phyloP scores from a whole-genome alignment of 1,284 basidiomycete species.

The Polyporus tsugae region DNA sequence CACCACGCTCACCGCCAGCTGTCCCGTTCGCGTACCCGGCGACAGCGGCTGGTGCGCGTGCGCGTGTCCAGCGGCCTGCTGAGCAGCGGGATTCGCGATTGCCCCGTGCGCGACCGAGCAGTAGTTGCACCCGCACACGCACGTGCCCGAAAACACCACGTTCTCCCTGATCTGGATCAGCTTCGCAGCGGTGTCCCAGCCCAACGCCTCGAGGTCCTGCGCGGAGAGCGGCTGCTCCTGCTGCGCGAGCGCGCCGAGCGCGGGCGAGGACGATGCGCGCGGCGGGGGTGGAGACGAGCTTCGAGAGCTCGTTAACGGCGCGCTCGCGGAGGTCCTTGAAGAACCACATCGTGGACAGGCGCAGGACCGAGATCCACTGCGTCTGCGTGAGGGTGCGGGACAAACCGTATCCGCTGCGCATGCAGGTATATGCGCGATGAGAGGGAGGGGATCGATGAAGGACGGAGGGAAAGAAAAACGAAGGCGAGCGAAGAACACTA shows the following conservation, averaged over 20 bases:
- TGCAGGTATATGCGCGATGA: not conserved
- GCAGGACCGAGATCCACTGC: conserved; percentile 23
- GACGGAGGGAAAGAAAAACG: not conserved
- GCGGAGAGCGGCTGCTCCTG: conserved; percentile 21
- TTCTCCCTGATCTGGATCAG: conserved; percentile 26
- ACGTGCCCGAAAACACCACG: conserved; percentile 16
- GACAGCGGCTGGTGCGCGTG: not conserved
- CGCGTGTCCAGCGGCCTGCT: not conserved
- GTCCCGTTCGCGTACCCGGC: conserved; percentile 2
- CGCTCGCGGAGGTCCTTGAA: conserved; percentile 15
- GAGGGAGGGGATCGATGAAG: too few relatives aligned
- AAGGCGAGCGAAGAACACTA: not conserved
- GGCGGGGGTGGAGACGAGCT: conserved; percentile 19
- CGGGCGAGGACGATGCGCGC: conserved; percentile 30
- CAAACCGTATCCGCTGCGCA: conserved; percentile 15
- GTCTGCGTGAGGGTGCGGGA: conserved; percentile 11
- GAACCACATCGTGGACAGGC: conserved; percentile 24
- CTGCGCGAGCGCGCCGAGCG: conserved; percentile 24
- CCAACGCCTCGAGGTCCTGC: conserved; percentile 24
- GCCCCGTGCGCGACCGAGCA: conserved; percentile 22
- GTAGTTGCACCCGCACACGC: conserved; percentile 29
- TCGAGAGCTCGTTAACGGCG: conserved; percentile 20
- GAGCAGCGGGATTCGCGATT: not conserved
- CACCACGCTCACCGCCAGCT: conserved; percentile 10
- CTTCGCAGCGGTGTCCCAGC: conserved; percentile 26